Evolutionary conservation across 106 monocot genomes (phyloP).

Genomic region (Dioscorea dumetorum): DNA sequence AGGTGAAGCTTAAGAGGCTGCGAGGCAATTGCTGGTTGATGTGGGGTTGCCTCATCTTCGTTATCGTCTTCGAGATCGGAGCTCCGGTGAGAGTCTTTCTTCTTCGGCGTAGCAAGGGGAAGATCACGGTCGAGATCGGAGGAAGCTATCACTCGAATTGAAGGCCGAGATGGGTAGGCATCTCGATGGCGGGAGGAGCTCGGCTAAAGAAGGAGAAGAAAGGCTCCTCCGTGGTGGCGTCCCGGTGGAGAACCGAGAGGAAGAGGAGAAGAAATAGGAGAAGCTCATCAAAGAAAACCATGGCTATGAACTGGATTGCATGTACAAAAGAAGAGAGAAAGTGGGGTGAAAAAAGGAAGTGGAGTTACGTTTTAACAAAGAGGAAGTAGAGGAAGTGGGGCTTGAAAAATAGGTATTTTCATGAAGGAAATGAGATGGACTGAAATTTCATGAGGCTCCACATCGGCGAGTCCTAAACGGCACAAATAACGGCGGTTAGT

Average conservation of each 20-base stretch:
- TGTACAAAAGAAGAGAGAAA: neutral
- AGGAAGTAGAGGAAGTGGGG: neutral
- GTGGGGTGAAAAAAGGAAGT: neutral
- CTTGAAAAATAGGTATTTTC: neutral
- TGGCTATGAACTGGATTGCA: neutral
- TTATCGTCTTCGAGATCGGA: constrained; percentile 1
- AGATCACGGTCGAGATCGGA: neutral
- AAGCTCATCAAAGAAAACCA: neutral
- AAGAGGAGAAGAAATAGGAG: neutral
- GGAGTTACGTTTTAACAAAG: neutral
- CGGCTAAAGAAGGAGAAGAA: neutral
- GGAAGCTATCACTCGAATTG: constrained; percentile 28
- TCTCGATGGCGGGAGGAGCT: constrained; percentile 22
- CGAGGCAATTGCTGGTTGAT: neutral
- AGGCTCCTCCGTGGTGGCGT: neutral
- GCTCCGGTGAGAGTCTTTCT: neutral
- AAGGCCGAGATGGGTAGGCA: constrained; percentile 40
- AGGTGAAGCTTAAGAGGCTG: constrained; percentile 52
- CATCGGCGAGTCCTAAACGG: no score
- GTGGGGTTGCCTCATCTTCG: neutral
- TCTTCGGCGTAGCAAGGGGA: neutral
- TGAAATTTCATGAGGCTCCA: no score
- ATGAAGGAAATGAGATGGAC: neutral
- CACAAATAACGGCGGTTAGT: no score
- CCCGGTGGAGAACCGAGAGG: neutral